A percentile compares a stretch with the other conserved stretches of the same genome.
phyloP scores from a whole-genome alignment of 164 flowering plant genomes.

The Pachysandra terminalis region DNA sequence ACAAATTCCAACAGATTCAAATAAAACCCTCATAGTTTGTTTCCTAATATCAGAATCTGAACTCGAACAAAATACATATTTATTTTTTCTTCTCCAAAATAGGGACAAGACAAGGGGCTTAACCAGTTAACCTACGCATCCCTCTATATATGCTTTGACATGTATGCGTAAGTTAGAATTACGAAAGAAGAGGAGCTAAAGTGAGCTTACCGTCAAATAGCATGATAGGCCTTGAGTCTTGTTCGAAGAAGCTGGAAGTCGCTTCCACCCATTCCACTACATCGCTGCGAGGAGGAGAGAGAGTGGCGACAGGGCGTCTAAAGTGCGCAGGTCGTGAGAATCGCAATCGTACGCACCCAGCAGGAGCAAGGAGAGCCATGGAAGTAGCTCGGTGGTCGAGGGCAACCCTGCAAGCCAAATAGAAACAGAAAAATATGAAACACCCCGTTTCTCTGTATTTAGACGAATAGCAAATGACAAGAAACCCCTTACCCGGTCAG shows the following conservation, averaged over 20 bases:
- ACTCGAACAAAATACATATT: too few species aligned
- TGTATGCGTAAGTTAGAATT: background rate
- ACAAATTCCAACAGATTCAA: too few species aligned
- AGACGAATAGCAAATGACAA: too few species aligned
- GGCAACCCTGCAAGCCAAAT: too few species aligned
- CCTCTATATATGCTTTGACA: background rate
- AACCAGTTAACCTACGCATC: background rate
- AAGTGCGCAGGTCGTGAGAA: slow-evolving; percentile 18
- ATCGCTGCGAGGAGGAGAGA: slow-evolving; percentile 17
- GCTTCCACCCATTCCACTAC: slow-evolving; percentile 52
- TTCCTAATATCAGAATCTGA: too few species aligned
- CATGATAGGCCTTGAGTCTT: slow-evolving; percentile 81
- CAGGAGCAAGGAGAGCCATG: slow-evolving; percentile 6
- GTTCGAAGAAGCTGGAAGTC: slow-evolving; percentile 61
- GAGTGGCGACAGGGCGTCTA: slow-evolving; percentile 26
- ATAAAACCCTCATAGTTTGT: too few species aligned
- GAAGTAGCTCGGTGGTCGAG: background rate
- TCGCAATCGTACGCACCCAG: slow-evolving; percentile 23
- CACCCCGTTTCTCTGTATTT: too few species aligned
- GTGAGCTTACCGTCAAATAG: slow-evolving; percentile 61
- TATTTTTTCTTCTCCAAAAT: too few species aligned
- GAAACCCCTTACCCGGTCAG: too few species aligned
- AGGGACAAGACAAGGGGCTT: too few species aligned
- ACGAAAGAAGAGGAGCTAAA: background rate
- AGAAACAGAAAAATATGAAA: too few species aligned